Evolutionary conservation across 164 flowering plant species (phyloP).

Genomic region (Macadamia integrifolia): DNA sequence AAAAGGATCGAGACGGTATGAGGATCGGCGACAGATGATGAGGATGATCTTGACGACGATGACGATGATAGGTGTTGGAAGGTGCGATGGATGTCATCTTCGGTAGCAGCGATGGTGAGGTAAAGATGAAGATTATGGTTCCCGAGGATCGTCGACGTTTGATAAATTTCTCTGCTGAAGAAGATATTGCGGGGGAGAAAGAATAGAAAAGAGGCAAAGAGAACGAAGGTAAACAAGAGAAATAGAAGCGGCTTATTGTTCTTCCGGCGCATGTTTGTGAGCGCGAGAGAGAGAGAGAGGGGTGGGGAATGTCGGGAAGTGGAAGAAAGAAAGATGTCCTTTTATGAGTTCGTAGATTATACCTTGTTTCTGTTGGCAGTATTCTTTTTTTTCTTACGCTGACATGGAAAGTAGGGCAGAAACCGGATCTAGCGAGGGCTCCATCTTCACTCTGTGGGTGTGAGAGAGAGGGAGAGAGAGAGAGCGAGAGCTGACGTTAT

Average conservation of each 20-base stretch:
- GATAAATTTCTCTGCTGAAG: constrained; percentile 4
- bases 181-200: constrained; percentile 11
- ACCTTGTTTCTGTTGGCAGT: too few species aligned
- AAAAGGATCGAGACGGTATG: constrained; percentile 43
- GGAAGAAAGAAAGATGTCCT: too few species aligned
- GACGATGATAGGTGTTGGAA: constrained; percentile 8
- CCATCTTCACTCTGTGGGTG: too few species aligned
- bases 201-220: constrained; percentile 13
- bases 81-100: constrained; percentile 2
- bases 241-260: constrained; percentile 9
- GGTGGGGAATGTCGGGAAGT: too few species aligned
- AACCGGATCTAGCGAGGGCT: too few species aligned
- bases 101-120: constrained; percentile 7
- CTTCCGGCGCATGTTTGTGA: constrained; percentile 16
- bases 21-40: constrained; percentile 5
- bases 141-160: neutral
- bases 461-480: too few species aligned
- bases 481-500: too few species aligned
- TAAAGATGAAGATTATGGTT: neutral
- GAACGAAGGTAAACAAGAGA: constrained; percentile 14
- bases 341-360: too few species aligned
- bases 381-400: too few species aligned
- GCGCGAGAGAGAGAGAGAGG: too few species aligned
- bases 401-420: too few species aligned
- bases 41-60: too few species aligned